Conservation (phyloP, 1,284 basidiomycete genomes). For the Pterulicium gracile region DNA sequence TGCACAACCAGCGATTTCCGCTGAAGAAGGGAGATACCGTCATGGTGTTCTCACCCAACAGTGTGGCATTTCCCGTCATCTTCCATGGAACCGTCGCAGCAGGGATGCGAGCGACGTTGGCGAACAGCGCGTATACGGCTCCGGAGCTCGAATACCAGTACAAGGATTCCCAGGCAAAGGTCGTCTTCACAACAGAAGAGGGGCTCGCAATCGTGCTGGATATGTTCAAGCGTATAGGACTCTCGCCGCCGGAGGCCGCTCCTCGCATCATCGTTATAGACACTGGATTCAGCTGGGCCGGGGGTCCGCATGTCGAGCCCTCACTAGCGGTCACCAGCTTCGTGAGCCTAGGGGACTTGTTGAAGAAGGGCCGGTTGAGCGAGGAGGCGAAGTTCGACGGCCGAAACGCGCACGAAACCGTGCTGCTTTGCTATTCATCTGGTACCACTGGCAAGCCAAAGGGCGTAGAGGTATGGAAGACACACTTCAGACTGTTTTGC, state of each 20-base stretch:
- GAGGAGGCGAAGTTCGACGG: slow-evolving; percentile 21
- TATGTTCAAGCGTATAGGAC: slow-evolving; percentile 19
- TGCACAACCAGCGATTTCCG: slow-evolving; percentile 23
- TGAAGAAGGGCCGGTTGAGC: slow-evolving; percentile 15
- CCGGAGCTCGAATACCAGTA: slow-evolving; percentile 20
- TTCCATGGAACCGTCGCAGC: slow-evolving; percentile 15
- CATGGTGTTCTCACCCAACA: slow-evolving; percentile 52
- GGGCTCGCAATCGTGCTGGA: slow-evolving; percentile 19
- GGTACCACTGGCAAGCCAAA: slow-evolving; percentile 35
- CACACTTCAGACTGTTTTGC: too few relatives aligned
- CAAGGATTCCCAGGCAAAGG: slow-evolving; percentile 27
- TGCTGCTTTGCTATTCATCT: slow-evolving; percentile 37
- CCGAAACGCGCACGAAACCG: slow-evolving; percentile 20
- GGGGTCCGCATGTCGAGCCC: slow-evolving; percentile 8
- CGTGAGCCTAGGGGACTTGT: slow-evolving; percentile 16
- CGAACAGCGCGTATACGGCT: slow-evolving; percentile 25
- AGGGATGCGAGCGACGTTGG: slow-evolving; percentile 22
- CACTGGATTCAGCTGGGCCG: slow-evolving; percentile 7
- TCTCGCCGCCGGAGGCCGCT: slow-evolving; percentile 13
- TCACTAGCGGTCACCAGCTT: slow-evolving; percentile 7
- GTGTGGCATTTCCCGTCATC: slow-evolving; percentile 41
- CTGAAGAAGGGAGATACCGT: slow-evolving; percentile 32
- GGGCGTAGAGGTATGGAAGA: slow-evolving; percentile 26
- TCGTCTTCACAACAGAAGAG: slow-evolving; percentile 24
- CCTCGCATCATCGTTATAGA: slow-evolving; percentile 10